Percentiles rank a stretch among this genome's conserved stretches.
phyloP scores from a whole-genome alignment of 805 yeast species.

The Pichia ethanolica region DNA sequence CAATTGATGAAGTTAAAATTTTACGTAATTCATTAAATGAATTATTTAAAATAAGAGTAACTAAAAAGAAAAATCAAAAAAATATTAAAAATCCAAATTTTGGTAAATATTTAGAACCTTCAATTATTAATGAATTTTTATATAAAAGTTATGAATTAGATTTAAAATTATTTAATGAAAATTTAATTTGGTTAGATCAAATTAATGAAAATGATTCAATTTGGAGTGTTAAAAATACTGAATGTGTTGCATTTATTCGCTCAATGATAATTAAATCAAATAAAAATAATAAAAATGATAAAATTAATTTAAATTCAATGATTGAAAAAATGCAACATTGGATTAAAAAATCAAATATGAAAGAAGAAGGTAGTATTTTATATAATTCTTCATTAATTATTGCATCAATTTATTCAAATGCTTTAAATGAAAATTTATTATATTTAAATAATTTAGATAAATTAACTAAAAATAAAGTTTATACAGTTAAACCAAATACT shows the following conservation, averaged over 20 bases:
- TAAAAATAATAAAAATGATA: neutral
- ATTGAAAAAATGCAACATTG: constrained; percentile 12
- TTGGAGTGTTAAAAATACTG: constrained; percentile 17
- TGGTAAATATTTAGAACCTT: constrained; percentile 14
- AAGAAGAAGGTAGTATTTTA: constrained; percentile 3
- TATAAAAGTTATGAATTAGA: constrained; percentile 22
- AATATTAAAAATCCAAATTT: neutral
- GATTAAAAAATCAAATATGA: constrained; percentile 9
- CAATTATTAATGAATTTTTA: constrained; percentile 20
- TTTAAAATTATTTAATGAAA: constrained; percentile 7
- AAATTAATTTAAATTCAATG: constrained; percentile 12
- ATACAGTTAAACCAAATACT: neutral
- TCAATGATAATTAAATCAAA: constrained; percentile 14
- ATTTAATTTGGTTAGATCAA: constrained; percentile 16
- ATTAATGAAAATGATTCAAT: constrained; percentile 12
- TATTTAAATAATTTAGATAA: constrained; percentile 3
- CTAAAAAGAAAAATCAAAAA: constrained; percentile 6
- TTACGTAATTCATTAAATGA: constrained; percentile 16
- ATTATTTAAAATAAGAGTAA: constrained; percentile 9
- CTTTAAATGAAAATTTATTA: neutral
- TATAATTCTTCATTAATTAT: constrained; percentile 3
- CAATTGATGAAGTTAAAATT: constrained; percentile 19
- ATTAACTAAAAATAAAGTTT: constrained; percentile 1
- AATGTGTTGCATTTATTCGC: constrained; percentile 21
- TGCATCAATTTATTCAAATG: constrained; percentile 3